phyloP scores from a whole-genome alignment of 1,139 yeast species.

The Blastobotrys arbuscula region DNA sequence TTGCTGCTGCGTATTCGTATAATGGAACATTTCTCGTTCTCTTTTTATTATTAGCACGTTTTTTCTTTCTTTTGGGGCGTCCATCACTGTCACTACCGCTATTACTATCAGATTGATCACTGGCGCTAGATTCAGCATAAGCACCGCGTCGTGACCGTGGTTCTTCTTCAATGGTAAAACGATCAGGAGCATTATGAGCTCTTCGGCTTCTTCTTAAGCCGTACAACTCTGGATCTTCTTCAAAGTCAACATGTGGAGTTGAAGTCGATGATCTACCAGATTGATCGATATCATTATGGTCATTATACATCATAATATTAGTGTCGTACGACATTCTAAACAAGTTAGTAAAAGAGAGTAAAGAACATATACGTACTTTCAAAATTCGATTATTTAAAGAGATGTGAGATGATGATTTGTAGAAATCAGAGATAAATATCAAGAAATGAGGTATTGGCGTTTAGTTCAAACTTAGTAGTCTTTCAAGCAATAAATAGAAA shows the following conservation, averaged over 20 bases:
- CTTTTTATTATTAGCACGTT: slow-evolving; percentile 11
- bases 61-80: slow-evolving; percentile 13
- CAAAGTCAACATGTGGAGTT: slow-evolving; percentile 20
- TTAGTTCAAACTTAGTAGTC: too few species aligned
- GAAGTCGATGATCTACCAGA: slow-evolving; percentile 1
- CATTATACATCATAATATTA: neutral
- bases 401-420: too few species aligned
- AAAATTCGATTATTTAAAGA: too few species aligned
- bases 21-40: slow-evolving; percentile 7
- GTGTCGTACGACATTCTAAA: neutral
- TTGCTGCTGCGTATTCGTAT: neutral
- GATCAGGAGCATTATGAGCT: slow-evolving; percentile 48
- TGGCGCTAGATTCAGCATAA: slow-evolving; percentile 25
- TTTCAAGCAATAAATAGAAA: too few species aligned
- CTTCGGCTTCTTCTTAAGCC: slow-evolving; percentile 87
- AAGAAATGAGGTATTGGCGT: too few species aligned
- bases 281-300: neutral
- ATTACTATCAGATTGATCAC: slow-evolving; percentile 16
- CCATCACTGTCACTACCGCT: slow-evolving; percentile 25
- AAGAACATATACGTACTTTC: too few species aligned
- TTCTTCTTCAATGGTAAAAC: slow-evolving; percentile 41
- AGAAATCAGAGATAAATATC: too few species aligned
- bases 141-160: slow-evolving; percentile 10
- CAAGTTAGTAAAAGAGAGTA: too few species aligned
- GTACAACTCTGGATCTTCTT: slow-evolving; percentile 71